A percentile compares a stretch with the other conserved stretches of the same genome.
Conservation (phyloP, 1,139 yeast genomes). For the Magnusiomyces suaveolens region DNA sequence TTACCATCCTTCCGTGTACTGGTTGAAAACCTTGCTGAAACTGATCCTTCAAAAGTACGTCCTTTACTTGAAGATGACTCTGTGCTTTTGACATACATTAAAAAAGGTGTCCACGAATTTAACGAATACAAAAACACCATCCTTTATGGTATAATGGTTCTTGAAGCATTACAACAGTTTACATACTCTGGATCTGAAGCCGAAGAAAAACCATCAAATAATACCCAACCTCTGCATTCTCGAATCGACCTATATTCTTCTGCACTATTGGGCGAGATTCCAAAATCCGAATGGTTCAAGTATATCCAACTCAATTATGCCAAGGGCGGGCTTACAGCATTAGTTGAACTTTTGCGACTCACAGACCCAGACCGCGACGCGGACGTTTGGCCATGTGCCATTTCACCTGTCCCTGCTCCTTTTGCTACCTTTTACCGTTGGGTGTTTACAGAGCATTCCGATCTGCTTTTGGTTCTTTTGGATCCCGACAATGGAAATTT, state of each 20-base stretch:
- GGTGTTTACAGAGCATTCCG: not conserved
- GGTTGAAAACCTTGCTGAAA: not conserved
- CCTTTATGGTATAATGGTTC: conserved; percentile 8
- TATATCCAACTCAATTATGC: not conserved
- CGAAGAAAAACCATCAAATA: not conserved
- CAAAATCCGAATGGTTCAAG: not conserved
- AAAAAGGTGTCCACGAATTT: conserved; percentile 5
- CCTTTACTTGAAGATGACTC: conserved; percentile 4
- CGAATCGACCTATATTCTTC: conserved; percentile 2
- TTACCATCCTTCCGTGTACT: not conserved
- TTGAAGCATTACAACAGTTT: conserved; percentile 3
- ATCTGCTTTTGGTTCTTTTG: not conserved
- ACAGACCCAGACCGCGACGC: not conserved
- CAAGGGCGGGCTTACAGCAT: not conserved
- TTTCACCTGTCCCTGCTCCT: not conserved
- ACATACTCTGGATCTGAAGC: not conserved
- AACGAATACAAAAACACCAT: conserved; percentile 7
- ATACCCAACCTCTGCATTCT: not conserved
- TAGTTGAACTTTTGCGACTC: conserved; percentile 1
- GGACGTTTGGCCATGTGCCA: conserved; percentile 1
- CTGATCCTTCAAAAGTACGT: not conserved
- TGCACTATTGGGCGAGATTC: conserved; percentile 1
- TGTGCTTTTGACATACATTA: conserved; percentile 1
- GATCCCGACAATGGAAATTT: not conserved
- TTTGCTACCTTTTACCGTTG: not conserved